phyloP scores from a whole-genome alignment of 2,329 filamentous ascomycete species.

The Parastagonospora nodorum region DNA sequence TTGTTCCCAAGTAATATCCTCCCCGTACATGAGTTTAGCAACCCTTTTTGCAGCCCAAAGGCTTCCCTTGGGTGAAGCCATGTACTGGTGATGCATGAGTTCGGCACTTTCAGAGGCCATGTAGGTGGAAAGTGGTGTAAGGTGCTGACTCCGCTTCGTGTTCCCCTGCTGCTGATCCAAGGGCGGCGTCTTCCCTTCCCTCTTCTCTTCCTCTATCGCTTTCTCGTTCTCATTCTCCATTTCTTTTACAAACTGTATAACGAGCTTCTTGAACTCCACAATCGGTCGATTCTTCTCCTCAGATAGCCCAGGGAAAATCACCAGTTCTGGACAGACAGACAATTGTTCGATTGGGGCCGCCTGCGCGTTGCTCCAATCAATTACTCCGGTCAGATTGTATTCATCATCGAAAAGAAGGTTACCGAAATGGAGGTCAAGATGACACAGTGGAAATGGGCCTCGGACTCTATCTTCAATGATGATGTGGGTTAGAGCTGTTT shows the following conservation, averaged over 20 bases:
- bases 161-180: too few relatives aligned
- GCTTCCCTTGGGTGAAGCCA: slow-evolving; percentile 13
- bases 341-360: slow-evolving; percentile 42
- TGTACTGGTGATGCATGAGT: slow-evolving; percentile 19
- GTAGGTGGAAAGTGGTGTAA: slow-evolving; percentile 19
- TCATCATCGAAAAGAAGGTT: slow-evolving; percentile 52
- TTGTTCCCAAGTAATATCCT: slow-evolving; percentile 20
- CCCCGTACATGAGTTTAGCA: slow-evolving; percentile 19
- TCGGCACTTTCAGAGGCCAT: slow-evolving; percentile 21
- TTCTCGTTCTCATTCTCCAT: slow-evolving; percentile 15
- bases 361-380: slow-evolving; percentile 44
- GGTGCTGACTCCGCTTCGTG: too few relatives aligned
- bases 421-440: slow-evolving; percentile 43
- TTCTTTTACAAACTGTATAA: slow-evolving; percentile 19
- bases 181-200: slow-evolving; percentile 4
- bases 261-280: slow-evolving; percentile 14
- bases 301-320: slow-evolving; percentile 18
- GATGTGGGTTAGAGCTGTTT: slow-evolving; percentile 19
- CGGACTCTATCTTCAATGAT: slow-evolving; percentile 23
- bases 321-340: slow-evolving; percentile 40
- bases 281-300: slow-evolving; percentile 18
- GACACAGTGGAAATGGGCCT: slow-evolving; percentile 47
- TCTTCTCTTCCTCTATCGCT: slow-evolving; percentile 10
- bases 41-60: slow-evolving; percentile 17
- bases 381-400: slow-evolving; percentile 46